Evolutionary conservation across 2,329 filamentous ascomycete genomes (phyloP), one percentile per base, ranked within the genome.

Genomic region (Phyllosticta citrichinensis): DNA sequence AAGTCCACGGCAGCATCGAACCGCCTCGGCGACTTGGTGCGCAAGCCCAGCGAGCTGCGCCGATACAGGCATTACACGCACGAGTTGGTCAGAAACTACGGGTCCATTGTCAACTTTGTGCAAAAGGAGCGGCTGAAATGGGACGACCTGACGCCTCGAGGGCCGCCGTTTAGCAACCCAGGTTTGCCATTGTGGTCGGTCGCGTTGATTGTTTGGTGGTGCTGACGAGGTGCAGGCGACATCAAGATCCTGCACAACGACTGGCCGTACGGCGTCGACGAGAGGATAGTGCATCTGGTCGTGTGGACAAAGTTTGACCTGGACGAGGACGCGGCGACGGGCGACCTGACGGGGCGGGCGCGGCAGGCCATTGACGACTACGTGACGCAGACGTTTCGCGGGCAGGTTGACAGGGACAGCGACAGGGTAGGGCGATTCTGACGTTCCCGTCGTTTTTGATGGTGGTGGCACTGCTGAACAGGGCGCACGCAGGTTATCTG

Each of bases 231-330:
- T n/a, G 52, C 63, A 80, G 80, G 76, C 55, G 87, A 94, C 68
- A 76, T 87, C 67, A 91, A 85, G 72, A 86, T 96, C 55, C 73
- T 96, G 51, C 84, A 83, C 75, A 97, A 97, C 70, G 92, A 97
- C 79, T 97, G 91, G 89, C 93, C 93, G 0, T 97, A 97, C 69
- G 91, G 90, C 0, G 80, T 97, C 58, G 90, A 94, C 67, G 70
- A 78, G 55, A 80, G 82, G 57, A 92, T 96, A 65, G 83, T 89
- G 17, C 93, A 97, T 71, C 78, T 97, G 2, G 89, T 96, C 5
- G 85, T 96, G 12, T 97, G 93, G 93, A 94, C 89, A 55, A 96
- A 96, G 74, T 96, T 96, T 69, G 80, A 82, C 55, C 78, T 97
- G 24, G 80, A 85, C 58, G 88, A 91, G 62, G 86, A 94, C 67